Evolutionary conservation across 1,139 yeast species (phyloP), one percentile per base, ranked within the genome.

Genomic region (Eremothecium coryli): DNA sequence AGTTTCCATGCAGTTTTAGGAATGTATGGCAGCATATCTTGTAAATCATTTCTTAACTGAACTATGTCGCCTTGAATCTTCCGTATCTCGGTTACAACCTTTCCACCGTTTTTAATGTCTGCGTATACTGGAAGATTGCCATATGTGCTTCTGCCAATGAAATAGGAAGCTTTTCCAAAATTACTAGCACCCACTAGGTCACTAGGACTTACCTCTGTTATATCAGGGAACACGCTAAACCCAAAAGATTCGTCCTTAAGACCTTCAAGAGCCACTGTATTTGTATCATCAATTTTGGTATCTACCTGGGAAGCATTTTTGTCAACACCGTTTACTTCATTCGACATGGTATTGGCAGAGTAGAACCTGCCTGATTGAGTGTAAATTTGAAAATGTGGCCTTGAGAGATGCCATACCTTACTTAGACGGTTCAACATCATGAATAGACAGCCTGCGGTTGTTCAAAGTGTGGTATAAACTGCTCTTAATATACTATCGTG

Each of bases 101-200:
- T 71, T 10, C 53, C 53, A 31, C 49, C 46, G 22, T 52, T 60
- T 42, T 64, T 66, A 38, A 66, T 54, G 41, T 76, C 78, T 40
- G 68, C 64, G 55, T 80, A 81, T 1, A 81, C 77, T 18, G 90
- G 90, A 59, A 82, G 65, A 51, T 77, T 76, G 4, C 82, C 80
- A 36, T 63, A 67, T 17, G 67, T 60, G 8, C 82, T 66, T 55
- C 78, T 74, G 26, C 64, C 58, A 23, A 80, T 60, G 49, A 53
- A 61, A 54, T 80, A 80, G 27, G 48, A 47, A 4, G 50, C 50
- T 26, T 51, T 48, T 7, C 74, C 77, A 46, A 71, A 71, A 2
- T 63, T 58, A 29, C 62, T 57, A 32, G 41, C 36, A 8, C 53
- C 52, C 8, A 54, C 48, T 8, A 58, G 39, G 24, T 60, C 62